These are phyloP conservation scores for Cryphonectria carpinicola DNA, from an alignment of 2,329 filamentous ascomycete genomes.

Conservation along the genomic window DNA sequence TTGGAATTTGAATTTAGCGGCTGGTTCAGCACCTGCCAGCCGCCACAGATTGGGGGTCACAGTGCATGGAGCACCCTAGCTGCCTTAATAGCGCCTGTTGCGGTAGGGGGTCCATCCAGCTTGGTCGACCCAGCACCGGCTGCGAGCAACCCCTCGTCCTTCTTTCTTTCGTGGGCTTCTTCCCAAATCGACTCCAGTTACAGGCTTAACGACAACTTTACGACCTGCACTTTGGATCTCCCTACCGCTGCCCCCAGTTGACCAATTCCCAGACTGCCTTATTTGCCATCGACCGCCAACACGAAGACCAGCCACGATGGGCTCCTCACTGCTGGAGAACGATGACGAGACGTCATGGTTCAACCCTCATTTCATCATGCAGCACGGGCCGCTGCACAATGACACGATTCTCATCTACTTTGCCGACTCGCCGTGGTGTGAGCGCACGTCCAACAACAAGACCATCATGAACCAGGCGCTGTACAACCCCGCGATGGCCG, in stretches of 20 bases:
- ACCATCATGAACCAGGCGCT: constrained; percentile 65
- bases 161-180: neutral
- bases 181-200: neutral
- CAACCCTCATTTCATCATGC: constrained; percentile 51
- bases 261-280: neutral
- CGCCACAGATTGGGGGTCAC: neutral
- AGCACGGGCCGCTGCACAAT: constrained; percentile 63
- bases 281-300: neutral
- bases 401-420: constrained; percentile 72
- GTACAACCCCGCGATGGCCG: constrained; percentile 62
- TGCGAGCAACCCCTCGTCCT: neutral
- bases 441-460: constrained; percentile 69
- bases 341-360: constrained; percentile 72
- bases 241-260: neutral
- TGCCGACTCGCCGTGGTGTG: constrained; percentile 69
- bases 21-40: neutral
- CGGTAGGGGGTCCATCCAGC: neutral
- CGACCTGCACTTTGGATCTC: neutral
- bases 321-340: constrained; percentile 48
- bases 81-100: neutral
- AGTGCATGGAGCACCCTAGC: constrained; percentile 7
- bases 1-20: neutral
- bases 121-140: neutral
- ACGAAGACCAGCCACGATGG: constrained; percentile 40
- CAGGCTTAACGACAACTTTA: neutral